Base-by-base conservation (phyloP, 371 early-diverging fungal genomes). In the Apophysomyces sp. region DNA sequence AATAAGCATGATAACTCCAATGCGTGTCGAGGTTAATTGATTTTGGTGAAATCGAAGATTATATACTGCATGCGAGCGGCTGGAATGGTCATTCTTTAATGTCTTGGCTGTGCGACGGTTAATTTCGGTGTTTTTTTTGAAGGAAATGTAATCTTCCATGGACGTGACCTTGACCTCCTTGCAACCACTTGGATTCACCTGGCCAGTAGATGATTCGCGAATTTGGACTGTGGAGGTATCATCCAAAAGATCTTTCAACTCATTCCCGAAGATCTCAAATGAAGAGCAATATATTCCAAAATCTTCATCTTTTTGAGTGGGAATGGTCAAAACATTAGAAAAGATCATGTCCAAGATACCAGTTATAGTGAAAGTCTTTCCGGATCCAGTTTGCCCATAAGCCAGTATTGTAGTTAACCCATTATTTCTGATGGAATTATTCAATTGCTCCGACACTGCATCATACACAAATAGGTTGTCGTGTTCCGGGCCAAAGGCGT, bases 31-130 rank as follows among this genome's bases (percentile, higher is more conserved):
- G 8, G 83, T 62, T 1, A 74, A 28, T 72, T 98, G 96, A 26
- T 62, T 66, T 30, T 96, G 96, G 3, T 77, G 68, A 1, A 99
- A 66, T 13, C 87, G 83, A 27, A 99, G 73, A 15, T 91, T 93
- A 67, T 95, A 96, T 15, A 97, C 94, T 63, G 91, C 89, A 77
- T 99, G 99, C 58, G 94, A 94, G 63, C 99, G 84, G 6, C 98
- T 98, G 1, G 98, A 98, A 36, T 93, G 82, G 57, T 90, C 91
- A 76, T 99, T 99, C 76, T 94, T 89, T 57, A 89, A 83, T 18
- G 99, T 99, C 0, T 92, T 86, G 8, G 92, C 98, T 0, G 95
- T 92, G 1, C 91, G 89, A 66, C 99, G 89, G 73, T 94, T 93
- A 44, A 44, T 44, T 44, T 44, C 49, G 49, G 49, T 21, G 49